Percentiles rank a stretch among this genome's conserved stretches.
phyloP scores from a whole-genome alignment of 257 asterid species.

The Solanum peruvianum region DNA sequence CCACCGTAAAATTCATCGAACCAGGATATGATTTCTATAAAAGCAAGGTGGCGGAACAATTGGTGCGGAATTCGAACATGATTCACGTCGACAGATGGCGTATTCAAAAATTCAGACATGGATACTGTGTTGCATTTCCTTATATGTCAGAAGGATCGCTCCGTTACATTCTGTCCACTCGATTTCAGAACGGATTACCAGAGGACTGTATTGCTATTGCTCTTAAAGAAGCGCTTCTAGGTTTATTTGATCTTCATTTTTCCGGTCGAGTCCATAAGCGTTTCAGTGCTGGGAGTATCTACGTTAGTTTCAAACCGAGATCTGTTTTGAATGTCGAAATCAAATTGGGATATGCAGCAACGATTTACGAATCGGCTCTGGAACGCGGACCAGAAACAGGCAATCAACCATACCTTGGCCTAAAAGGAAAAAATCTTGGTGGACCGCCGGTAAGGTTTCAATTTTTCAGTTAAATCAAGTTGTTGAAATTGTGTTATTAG shows the following conservation, averaged over 20 bases:
- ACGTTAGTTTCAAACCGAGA: neutral
- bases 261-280: neutral
- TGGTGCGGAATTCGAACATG: neutral
- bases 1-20: neutral
- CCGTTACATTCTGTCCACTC: neutral
- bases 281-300: neutral
- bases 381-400: neutral
- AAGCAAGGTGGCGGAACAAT: neutral
- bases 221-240: neutral
- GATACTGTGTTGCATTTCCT: neutral
- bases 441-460: neutral
- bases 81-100: neutral
- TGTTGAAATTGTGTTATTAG: neutral
- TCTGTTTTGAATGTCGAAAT: neutral
- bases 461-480: neutral
- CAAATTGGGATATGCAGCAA: neutral
- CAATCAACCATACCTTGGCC: neutral
- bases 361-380: neutral
- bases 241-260: neutral
- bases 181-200: neutral
- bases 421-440: neutral
- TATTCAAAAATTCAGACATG: neutral
- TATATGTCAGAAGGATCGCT: neutral
- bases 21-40: neutral
- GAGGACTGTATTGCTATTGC: neutral